Evolutionary conservation across 495 filamentous ascomycete species (phyloP), one percentile per base, ranked within the genome.

Genomic region (Friedmanniomyces simplex): DNA sequence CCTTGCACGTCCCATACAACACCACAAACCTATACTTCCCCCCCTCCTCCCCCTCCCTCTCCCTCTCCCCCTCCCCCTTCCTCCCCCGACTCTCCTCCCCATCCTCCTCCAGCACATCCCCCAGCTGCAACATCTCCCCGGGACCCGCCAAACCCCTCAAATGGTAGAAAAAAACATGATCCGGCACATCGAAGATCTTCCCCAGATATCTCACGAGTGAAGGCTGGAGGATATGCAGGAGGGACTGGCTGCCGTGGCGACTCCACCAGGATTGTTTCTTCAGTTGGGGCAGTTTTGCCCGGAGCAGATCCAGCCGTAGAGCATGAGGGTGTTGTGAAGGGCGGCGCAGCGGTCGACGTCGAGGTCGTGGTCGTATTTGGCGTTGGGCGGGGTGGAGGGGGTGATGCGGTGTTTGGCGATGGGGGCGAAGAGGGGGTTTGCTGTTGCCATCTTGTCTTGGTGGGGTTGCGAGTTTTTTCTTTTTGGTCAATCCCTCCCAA

Each of bases 271-370:
- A 60, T 16, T 32, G 21, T 41, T 55, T 54, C 32, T 54, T 14
- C 37, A 60, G 11, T 37, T 12, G 5, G 25, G 13, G 22, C 54
- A 30, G 20, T 37, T 48, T n/a, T 39, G 25, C n/a, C 57, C 57
- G 32, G 32, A 46, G 41, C 50, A 54, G 26, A 69, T 55, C 67
- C 64, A 74, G 59, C 58, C 67, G 54, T 71, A 68, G 34, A 66
- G 55, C 21, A 71, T 62, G 21, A 77, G 58, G 34, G 71, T 67
- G 52, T 76, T 77, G 58, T 75, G 73, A 21, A 77, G 56, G 50
- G 67, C 67, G 11, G 73, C 72, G 47, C 74, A 77, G 51, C 73
- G 64, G 45, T 63, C 62, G 55, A 65, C 64, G 52, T 75, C 71
- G 43, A 77, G 58, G 1, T 58, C 61, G 21, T 50, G 55, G 1